phyloP scores from a whole-genome alignment of 441 rosid species.

The Breynia disticha region DNA sequence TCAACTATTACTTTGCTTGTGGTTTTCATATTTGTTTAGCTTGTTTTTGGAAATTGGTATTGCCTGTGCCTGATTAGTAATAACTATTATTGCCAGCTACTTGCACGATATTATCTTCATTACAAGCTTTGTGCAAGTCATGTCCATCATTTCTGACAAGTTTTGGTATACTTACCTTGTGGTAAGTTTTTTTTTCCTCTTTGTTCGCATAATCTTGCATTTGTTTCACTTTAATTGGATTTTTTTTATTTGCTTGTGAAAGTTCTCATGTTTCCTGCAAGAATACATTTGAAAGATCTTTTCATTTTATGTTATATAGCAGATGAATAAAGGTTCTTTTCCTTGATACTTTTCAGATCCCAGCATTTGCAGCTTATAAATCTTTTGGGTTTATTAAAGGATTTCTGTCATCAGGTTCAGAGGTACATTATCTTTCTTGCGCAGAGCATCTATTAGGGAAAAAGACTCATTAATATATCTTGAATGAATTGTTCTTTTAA shows the following conservation, averaged over 20 bases:
- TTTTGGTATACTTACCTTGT: slow-evolving; percentile 73
- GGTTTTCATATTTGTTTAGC: too few species aligned
- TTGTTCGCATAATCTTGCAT: slow-evolving; percentile 2
- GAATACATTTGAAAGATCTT: too few species aligned
- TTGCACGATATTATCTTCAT: slow-evolving; percentile 70
- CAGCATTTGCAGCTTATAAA: slow-evolving; percentile 65
- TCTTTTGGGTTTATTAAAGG: slow-evolving; percentile 58
- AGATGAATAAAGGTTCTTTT: neutral
- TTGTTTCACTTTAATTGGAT: too few species aligned
- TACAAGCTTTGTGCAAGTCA: slow-evolving; percentile 70
- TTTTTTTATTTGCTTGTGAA: too few species aligned
- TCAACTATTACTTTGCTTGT: neutral
- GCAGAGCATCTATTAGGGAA: neutral
- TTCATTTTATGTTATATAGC: neutral
- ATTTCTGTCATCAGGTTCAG: slow-evolving; percentile 51
- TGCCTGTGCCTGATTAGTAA: neutral
- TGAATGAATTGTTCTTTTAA: neutral
- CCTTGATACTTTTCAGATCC: slow-evolving; percentile 34
- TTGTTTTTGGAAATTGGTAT: neutral
- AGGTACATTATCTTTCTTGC: slow-evolving; percentile 28
- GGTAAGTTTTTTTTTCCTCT: slow-evolving; percentile 36
- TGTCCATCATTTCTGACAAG: slow-evolving; percentile 65
- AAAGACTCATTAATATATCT: neutral
- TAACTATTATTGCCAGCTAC: slow-evolving; percentile 36
- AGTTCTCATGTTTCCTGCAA: neutral